These are phyloP conservation scores for Trichaptum fuscoviolaceum DNA, from an alignment of 768 basidiomycete genomes.

Conservation along the genomic window DNA sequence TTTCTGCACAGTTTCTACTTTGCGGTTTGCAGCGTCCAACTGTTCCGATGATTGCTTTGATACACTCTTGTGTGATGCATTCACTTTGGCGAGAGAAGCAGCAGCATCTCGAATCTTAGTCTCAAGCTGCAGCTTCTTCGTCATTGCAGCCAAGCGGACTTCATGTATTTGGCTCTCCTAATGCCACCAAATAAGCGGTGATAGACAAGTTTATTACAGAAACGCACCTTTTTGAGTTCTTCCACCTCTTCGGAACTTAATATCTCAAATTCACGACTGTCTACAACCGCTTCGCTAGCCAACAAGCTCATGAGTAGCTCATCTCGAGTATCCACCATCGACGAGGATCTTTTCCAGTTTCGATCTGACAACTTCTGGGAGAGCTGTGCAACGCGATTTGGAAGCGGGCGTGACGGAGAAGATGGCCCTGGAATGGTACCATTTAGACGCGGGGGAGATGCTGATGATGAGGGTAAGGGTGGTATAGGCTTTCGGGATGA, in stretches of 20 bases:
- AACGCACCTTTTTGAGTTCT: constrained; percentile 58
- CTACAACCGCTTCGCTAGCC: constrained; percentile 92
- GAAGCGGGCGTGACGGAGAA: constrained; percentile 29
- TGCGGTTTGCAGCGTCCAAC: constrained; percentile 65
- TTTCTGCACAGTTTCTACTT: constrained; percentile 63
- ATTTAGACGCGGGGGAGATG: neutral
- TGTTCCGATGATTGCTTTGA: constrained; percentile 67
- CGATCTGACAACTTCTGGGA: constrained; percentile 28
- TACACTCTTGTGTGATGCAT: constrained; percentile 47
- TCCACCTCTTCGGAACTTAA: constrained; percentile 70
- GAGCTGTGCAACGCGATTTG: constrained; percentile 25
- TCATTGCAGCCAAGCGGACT: constrained; percentile 58
- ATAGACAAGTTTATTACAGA: constrained; percentile 39
- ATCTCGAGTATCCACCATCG: constrained; percentile 57
- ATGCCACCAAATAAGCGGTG: neutral
- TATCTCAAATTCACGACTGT: constrained; percentile 77
- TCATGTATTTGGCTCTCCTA: constrained; percentile 43
- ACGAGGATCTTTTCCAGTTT: constrained; percentile 40
- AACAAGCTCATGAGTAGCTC: constrained; percentile 86
- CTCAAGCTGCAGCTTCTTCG: constrained; percentile 73
- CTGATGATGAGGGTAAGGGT: constrained; percentile 19
- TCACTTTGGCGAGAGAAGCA: constrained; percentile 64
- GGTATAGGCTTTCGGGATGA: constrained; percentile 23
- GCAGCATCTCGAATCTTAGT: constrained; percentile 88
- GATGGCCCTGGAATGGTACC: constrained; percentile 32